Evolutionary conservation across 2,329 filamentous ascomycete genomes (phyloP).

Genomic region (Cryphonectria parasitica): DNA sequence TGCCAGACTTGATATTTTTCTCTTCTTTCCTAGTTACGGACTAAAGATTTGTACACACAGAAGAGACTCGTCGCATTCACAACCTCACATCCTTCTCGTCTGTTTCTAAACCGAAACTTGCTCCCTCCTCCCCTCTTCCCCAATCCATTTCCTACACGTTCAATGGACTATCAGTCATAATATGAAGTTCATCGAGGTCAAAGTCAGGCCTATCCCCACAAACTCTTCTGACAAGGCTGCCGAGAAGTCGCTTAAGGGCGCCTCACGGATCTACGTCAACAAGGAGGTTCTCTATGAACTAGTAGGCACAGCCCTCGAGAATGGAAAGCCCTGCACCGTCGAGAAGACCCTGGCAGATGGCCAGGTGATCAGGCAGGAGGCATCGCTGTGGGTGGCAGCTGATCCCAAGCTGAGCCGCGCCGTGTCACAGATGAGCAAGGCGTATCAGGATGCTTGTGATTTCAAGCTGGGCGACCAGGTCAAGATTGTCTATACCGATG

Average conservation of each 20-base stretch:
- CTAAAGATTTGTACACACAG: background rate
- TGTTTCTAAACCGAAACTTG: background rate
- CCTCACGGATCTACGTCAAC: conserved; percentile 53
- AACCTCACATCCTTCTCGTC: background rate
- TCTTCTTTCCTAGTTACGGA: background rate
- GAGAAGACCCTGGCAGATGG: conserved; percentile 31
- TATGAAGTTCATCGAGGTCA: conserved; percentile 36
- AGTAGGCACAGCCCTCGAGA: conserved; percentile 46
- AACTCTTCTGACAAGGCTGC: conserved; percentile 40
- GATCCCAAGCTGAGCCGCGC: conserved; percentile 64
- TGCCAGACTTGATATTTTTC: conserved; percentile 19
- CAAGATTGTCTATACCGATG: conserved; percentile 61
- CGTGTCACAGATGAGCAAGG: conserved; percentile 72
- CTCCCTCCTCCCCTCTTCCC: background rate
- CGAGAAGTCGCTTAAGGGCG: conserved; percentile 49
- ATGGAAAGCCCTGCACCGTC: conserved; percentile 40
- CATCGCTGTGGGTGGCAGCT: conserved; percentile 54
- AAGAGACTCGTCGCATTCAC: background rate
- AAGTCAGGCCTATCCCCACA: conserved; percentile 45
- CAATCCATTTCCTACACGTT: too few relatives aligned
- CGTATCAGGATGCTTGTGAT: conserved; percentile 72
- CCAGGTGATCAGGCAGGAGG: conserved; percentile 42
- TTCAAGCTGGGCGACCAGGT: conserved; percentile 72
- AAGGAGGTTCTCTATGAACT: conserved; percentile 51
- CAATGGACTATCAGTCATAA: background rate